Base-by-base conservation (phyloP, 164 flowering plant genomes). In the Stephania yunnanensis region DNA sequence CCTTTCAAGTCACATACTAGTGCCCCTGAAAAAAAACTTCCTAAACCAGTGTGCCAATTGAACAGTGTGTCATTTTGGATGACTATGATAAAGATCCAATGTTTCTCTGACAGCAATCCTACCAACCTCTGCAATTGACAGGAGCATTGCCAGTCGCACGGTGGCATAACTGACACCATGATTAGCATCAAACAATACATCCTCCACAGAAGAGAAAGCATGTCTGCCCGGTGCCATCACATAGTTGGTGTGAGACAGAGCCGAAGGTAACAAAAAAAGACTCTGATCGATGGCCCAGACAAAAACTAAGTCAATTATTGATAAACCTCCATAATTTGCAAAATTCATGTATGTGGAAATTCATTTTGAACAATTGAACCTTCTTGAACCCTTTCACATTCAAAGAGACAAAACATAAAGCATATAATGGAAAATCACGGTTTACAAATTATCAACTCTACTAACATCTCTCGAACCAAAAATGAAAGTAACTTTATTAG, bases 11-110 rank as follows among this genome's bases (percentile, higher is more conserved):
- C 61, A 53, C 13, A 53, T 53, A 12, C 19, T 53, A 53, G 61
- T 13, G 19, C 61, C 19, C 8, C 4, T 13, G 19, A 12, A 53
- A 19, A 53, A 19, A 36, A 36, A 36, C 42, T 53, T n/a, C 20
- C 29, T 61, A 61, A 61, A 61, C n/a, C 66, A 5, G 66, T 61
- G 66, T 61, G 66, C 66, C 66, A 61, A 61, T 61, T n/a, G 29
- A 61, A 61, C n/a, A 61, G 66, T 61, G 25, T 20, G 29, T 61
- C 20, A 6, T 19, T 61, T 61, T n/a, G 66, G 66, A 61, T 5
- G 66, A 61, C n/a, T 17, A 58, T 7, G n/a, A 58, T 17, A 20
- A 58, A 13, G 66, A n/a, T n/a, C 25, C 66, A 61, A 61, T 10
- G 66, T 3, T 61, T n/a, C n/a, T 61, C 25, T 61, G 20, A 61